A percentile compares a stretch with the other conserved stretches of the same genome.
Evolutionary conservation across 2,329 filamentous ascomycete species (phyloP).

Genomic region (Nemania serpens): DNA sequence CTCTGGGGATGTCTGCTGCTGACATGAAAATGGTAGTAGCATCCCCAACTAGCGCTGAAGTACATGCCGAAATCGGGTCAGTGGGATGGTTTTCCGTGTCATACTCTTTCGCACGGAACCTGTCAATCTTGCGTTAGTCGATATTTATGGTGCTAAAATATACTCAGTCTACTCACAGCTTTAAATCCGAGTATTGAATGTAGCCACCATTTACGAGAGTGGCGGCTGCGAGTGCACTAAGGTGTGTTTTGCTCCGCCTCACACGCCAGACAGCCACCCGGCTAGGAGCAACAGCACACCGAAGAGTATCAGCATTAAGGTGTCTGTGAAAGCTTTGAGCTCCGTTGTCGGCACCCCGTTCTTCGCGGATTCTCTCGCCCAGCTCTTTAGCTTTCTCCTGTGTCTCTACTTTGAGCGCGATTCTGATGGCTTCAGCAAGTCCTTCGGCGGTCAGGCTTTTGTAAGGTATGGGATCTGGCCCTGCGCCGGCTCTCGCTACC

Average conservation of each 20-base stretch:
- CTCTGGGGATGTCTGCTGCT: conserved; percentile 71
- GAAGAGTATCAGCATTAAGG: conserved; percentile 66
- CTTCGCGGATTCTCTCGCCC: conserved; percentile 67
- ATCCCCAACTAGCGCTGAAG: conserved; percentile 81
- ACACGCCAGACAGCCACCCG: conserved; percentile 77
- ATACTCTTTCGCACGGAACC: conserved; percentile 65
- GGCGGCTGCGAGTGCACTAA: conserved; percentile 75
- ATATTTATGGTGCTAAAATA: not conserved
- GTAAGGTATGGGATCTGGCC: conserved; percentile 71
- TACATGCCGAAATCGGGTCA: conserved; percentile 78
- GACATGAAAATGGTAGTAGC: conserved; percentile 80
- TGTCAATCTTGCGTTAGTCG: conserved; percentile 36
- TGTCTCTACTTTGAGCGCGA: conserved; percentile 64
- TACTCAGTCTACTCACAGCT: conserved; percentile 60
- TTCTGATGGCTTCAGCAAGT: conserved; percentile 66
- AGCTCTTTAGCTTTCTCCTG: conserved; percentile 60
- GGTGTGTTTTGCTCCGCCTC: conserved; percentile 65
- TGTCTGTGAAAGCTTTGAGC: conserved; percentile 73
- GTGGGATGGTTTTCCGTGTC: conserved; percentile 77
- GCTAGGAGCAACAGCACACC: conserved; percentile 71
- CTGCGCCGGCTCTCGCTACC: conserved; percentile 72
- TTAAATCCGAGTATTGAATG: conserved; percentile 71
- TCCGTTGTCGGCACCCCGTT: conserved; percentile 67
- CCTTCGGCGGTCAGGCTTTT: conserved; percentile 69
- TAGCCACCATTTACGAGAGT: conserved; percentile 67